Percentiles rank a stretch among this genome's conserved stretches.
Conservation (phyloP, 768 basidiomycete species). For the Russula vinacea region DNA sequence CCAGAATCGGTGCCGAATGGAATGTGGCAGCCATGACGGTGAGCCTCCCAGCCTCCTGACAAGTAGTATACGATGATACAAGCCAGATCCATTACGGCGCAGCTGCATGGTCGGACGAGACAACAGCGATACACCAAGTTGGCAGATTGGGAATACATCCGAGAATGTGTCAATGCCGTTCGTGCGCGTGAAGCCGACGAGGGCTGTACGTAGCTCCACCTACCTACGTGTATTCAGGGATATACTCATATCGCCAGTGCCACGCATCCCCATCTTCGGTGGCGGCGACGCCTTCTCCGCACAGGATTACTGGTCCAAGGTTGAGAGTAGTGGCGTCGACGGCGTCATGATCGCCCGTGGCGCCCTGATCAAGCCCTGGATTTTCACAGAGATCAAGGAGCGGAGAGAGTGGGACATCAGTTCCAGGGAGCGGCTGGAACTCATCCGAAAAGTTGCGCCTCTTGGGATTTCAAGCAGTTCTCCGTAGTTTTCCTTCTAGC, state of each 20-base stretch:
- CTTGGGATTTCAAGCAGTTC: background rate
- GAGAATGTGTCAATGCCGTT: slow-evolving; percentile 77
- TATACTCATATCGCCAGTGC: slow-evolving; percentile 48
- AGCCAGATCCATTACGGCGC: slow-evolving; percentile 1
- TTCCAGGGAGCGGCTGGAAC: slow-evolving; percentile 75
- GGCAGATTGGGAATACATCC: slow-evolving; percentile 95
- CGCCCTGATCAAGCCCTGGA: slow-evolving; percentile 94
- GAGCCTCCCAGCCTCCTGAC: slow-evolving; percentile 23
- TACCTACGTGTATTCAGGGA: background rate
- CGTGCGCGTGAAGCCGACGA: slow-evolving; percentile 67
- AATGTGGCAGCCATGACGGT: slow-evolving; percentile 55
- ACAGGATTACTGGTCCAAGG: slow-evolving; percentile 71
- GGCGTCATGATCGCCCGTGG: slow-evolving; percentile 95
- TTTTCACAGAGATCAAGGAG: slow-evolving; percentile 95
- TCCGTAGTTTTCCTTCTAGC: slow-evolving; percentile 3
- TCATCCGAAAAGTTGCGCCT: slow-evolving; percentile 60
- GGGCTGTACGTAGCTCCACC: slow-evolving; percentile 47
- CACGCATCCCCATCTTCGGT: slow-evolving; percentile 91
- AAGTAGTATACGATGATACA: background rate
- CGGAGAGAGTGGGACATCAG: slow-evolving; percentile 91
- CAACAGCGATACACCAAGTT: slow-evolving; percentile 92
- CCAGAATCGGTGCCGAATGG: slow-evolving; percentile 58
- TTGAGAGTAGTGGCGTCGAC: slow-evolving; percentile 82
- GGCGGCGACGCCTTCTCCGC: slow-evolving; percentile 94
- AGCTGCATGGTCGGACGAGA: slow-evolving; percentile 95